A percentile compares a stretch with the other conserved stretches of the same genome.
Evolutionary conservation across 169 alveolate genomes (phyloP).

Genomic region (Theileria equi): DNA sequence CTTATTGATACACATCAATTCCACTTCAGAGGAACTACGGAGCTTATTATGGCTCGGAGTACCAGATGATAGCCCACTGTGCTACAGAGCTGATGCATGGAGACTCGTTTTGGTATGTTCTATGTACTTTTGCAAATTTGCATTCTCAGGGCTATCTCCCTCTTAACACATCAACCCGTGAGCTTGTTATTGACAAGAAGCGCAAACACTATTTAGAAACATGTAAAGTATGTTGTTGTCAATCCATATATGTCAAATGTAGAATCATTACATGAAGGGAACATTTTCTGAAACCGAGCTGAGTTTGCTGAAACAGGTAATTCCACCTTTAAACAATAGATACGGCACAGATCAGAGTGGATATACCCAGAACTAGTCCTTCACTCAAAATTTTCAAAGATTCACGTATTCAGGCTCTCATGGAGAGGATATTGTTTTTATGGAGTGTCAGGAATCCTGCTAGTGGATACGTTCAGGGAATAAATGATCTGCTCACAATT

Average conservation of each 20-base stretch:
- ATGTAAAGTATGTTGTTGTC: conserved; percentile 34
- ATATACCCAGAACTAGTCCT: conserved; percentile 86
- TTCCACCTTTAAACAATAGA: conserved; percentile 56
- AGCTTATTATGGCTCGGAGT: conserved; percentile 79
- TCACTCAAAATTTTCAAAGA: conserved; percentile 76
- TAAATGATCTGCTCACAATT: conserved; percentile 80
- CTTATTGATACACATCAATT: background rate
- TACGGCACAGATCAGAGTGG: conserved; percentile 83
- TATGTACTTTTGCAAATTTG: background rate
- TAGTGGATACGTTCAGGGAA: conserved; percentile 91
- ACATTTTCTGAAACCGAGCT: conserved; percentile 52
- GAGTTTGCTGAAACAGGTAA: conserved; percentile 61
- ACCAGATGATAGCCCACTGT: conserved; percentile 76
- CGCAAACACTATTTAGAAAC: conserved; percentile 72
- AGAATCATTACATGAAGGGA: conserved; percentile 38
- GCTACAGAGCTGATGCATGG: conserved; percentile 80
- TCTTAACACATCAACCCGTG: conserved; percentile 66
- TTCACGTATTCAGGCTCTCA: conserved; percentile 76
- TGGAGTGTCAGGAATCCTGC: conserved; percentile 93
- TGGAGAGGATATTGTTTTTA: conserved; percentile 86
- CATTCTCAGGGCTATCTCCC: conserved; percentile 79
- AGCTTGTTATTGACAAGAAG: conserved; percentile 63
- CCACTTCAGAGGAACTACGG: conserved; percentile 54
- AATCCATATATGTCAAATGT: background rate
- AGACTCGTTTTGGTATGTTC: conserved; percentile 67